Evolutionary conservation across 2,329 filamentous ascomycete species (phyloP).

Genomic region (Fusarium gaditjirri): DNA sequence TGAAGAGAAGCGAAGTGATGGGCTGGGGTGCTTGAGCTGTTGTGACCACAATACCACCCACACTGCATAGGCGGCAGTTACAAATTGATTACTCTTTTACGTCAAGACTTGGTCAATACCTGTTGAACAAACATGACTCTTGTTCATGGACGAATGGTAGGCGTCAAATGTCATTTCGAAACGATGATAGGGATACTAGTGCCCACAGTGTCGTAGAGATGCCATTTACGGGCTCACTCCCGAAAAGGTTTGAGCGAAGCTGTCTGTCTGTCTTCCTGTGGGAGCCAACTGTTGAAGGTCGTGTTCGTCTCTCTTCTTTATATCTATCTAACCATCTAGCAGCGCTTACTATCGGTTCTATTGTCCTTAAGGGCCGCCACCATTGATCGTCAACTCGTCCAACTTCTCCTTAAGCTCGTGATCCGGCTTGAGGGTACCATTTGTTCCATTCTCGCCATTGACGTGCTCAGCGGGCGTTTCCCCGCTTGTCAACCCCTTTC

Average conservation of each 20-base stretch:
- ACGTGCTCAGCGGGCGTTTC: slow-evolving; percentile 34
- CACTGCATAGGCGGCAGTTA: slow-evolving; percentile 13
- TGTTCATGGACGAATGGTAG: background rate
- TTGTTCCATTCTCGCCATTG: slow-evolving; percentile 23
- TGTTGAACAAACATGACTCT: background rate
- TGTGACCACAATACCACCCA: slow-evolving; percentile 17
- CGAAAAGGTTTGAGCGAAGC: slow-evolving; percentile 15
- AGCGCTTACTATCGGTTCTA: slow-evolving; percentile 2
- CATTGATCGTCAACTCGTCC: slow-evolving; percentile 38
- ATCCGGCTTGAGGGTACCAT: slow-evolving; percentile 29
- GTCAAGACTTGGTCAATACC: background rate
- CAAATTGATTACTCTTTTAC: background rate
- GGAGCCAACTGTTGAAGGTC: slow-evolving; percentile 9
- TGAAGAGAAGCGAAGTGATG: slow-evolving; percentile 6
- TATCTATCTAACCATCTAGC: slow-evolving; percentile 8
- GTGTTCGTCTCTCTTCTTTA: background rate
- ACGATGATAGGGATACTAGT: background rate
- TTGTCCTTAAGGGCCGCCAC: slow-evolving; percentile 25
- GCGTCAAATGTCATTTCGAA: background rate
- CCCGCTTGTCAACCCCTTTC: slow-evolving; percentile 79
- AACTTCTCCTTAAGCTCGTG: slow-evolving; percentile 34
- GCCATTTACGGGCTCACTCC: background rate
- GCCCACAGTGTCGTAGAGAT: background rate
- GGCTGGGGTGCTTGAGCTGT: slow-evolving; percentile 3
- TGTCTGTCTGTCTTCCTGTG: background rate